Base-by-base conservation (phyloP, 2,329 filamentous ascomycete genomes). In the Aspergillus aculeatinus region DNA sequence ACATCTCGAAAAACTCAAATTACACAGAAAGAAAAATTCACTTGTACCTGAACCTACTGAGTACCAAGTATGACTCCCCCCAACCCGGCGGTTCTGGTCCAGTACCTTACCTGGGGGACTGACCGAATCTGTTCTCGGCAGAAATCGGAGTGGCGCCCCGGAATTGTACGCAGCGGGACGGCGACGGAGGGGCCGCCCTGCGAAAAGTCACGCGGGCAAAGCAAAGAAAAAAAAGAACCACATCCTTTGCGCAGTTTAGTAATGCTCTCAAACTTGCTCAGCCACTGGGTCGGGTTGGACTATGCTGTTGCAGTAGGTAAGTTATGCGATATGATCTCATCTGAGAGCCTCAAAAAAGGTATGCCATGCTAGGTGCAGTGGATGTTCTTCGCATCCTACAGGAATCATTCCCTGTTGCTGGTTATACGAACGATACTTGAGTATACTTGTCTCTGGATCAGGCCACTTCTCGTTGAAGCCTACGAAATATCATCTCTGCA, bases 71-170 rank as follows among this genome's bases (percentile, higher is more conserved):
- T 44, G 39, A 44, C 39, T 44, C 39, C 39, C 33, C 12, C 11
- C 11, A 35, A 16, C 33, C 33, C 27, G 27, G 14, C 33, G 11
- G 33, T 35, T 4, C 33, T 16, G 27, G 33, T 35, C 11, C 39
- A n/a, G 39, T 44, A 19, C 39, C 14, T 35, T 42, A 23, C 4
- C 23, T 23, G 4, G 27, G 27, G 39, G 39, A 44, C 16, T 44
- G 39, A 44, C 16, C 19, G 39, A 44, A 44, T 9, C 39, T 16
- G 39, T 44, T 19, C 14, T 44, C 39, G 65, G 66, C 62, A 67
- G 61, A 67, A 63, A 51, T 59, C 66, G 65, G 66, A 58, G 60
- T 44, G 39, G 39, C 39, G 39, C 35, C 49, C 33, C 57, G 59
- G 55, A 51, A 59, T 51, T 48, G 39, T 7, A 44, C 16, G 39